Conservation (phyloP, 2,329 filamentous ascomycete species). For the Sclerotinia nivalis region DNA sequence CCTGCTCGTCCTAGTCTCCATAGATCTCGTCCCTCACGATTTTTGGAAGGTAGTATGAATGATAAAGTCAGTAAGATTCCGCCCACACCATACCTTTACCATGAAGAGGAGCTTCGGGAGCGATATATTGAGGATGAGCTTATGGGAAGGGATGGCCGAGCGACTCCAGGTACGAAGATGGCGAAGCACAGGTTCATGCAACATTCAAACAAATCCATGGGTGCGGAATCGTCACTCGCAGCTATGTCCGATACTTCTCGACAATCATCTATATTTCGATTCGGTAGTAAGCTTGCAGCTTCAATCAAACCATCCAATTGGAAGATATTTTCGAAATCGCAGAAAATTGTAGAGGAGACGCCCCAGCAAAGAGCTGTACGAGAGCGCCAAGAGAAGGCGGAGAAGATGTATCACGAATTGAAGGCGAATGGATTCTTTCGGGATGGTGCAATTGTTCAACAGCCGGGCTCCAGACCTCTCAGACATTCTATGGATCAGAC, state of each 20-base stretch:
- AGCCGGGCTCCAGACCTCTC: slow-evolving; percentile 25
- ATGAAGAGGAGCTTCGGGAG: slow-evolving; percentile 32
- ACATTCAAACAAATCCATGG: slow-evolving; percentile 27
- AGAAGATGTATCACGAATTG: slow-evolving; percentile 54
- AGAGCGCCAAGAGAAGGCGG: slow-evolving; percentile 48
- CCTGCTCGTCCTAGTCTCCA: slow-evolving; percentile 36
- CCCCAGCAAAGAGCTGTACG: slow-evolving; percentile 47
- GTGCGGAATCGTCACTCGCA: slow-evolving; percentile 31
- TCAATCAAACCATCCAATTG: slow-evolving; percentile 56
- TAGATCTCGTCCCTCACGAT: slow-evolving; percentile 60
- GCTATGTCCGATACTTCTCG: slow-evolving; percentile 40
- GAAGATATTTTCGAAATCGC: slow-evolving; percentile 42
- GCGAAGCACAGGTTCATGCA: slow-evolving; percentile 28
- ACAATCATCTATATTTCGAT: slow-evolving; percentile 53
- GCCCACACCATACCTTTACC: slow-evolving; percentile 36
- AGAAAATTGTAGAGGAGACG: slow-evolving; percentile 44
- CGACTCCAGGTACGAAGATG: slow-evolving; percentile 27
- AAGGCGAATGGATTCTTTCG: slow-evolving; percentile 51
- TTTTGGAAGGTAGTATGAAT: slow-evolving; percentile 82
- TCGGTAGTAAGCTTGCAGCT: slow-evolving; percentile 55
- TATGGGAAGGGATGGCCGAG: slow-evolving; percentile 7
- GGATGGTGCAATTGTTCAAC: slow-evolving; percentile 40
- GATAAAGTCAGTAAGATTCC: slow-evolving; percentile 73
- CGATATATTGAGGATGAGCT: slow-evolving; percentile 26
- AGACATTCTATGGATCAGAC: slow-evolving; percentile 13